Evolutionary conservation across 2,329 filamentous ascomycete genomes (phyloP).

Genomic region (Thermomyces lanuginosus): DNA sequence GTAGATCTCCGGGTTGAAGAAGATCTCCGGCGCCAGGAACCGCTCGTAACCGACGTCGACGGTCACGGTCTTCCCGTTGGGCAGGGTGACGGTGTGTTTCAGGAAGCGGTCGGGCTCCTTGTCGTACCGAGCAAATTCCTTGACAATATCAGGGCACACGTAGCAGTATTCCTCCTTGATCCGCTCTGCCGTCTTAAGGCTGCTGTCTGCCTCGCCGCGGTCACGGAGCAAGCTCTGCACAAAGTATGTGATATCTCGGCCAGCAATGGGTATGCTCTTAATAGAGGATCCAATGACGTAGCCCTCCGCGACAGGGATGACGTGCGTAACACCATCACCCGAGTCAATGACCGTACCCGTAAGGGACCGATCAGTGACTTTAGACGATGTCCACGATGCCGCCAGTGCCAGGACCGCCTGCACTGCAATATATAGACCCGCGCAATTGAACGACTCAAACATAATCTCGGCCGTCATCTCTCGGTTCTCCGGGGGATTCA

Average conservation of each 20-base stretch:
- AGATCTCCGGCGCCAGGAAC: conserved; percentile 95
- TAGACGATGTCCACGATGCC: conserved; percentile 96
- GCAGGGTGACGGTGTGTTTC: conserved; percentile 73
- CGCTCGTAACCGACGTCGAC: conserved; percentile 97
- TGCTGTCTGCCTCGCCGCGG: conserved; percentile 89
- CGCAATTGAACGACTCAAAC: conserved; percentile 99
- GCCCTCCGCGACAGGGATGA: conserved; percentile 94
- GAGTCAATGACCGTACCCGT: conserved; percentile 98
- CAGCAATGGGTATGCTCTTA: conserved; percentile 96
- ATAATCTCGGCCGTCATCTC: conserved; percentile 99
- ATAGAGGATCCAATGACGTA: conserved; percentile 99
- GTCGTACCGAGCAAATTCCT: conserved; percentile 92
- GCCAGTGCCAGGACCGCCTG: conserved; percentile 93
- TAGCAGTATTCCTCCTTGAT: conserved; percentile 99
- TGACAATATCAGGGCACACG: conserved; percentile 95
- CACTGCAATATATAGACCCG: conserved; percentile 94
- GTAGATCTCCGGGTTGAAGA: conserved; percentile 99
- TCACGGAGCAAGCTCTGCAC: conserved; percentile 92
- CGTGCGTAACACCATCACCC: conserved; percentile 95
- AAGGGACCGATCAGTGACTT: conserved; percentile 87
- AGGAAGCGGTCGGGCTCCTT: conserved; percentile 79
- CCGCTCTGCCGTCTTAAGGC: conserved; percentile 88
- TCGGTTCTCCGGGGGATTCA: conserved; percentile 96
- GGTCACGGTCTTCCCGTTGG: conserved; percentile 65
- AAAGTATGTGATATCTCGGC: conserved; percentile 97